Percentiles rank a stretch among this genome's conserved stretches.
These are phyloP conservation scores for Alternaria consortialis DNA, from an alignment of 2,329 filamentous ascomycete genomes.

Conservation along the genomic window DNA sequence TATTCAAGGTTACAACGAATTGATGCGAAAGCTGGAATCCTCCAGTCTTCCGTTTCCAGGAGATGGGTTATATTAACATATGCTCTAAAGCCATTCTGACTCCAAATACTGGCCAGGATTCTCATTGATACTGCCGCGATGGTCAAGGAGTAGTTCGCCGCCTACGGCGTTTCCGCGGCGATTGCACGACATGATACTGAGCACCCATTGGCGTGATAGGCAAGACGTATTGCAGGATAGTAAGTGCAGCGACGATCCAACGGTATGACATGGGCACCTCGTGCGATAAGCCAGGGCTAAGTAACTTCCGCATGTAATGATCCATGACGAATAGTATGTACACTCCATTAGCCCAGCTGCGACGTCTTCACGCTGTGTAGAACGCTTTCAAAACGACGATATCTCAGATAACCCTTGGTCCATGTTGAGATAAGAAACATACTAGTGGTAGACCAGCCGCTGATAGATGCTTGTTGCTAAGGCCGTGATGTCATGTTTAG, in stretches of 20 bases:
- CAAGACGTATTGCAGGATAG: background rate
- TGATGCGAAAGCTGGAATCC: background rate
- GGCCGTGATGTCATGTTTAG: constrained; percentile 10
- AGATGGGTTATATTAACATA: constrained; percentile 1
- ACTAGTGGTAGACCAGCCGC: background rate
- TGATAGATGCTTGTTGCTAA: constrained; percentile 10
- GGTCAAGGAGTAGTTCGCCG: constrained; percentile 2
- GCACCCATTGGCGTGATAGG: constrained; percentile 12
- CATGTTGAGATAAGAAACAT: constrained; percentile 1
- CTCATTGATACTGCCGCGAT: background rate
- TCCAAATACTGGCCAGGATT: constrained; percentile 5
- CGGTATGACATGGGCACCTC: background rate
- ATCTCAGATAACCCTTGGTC: background rate
- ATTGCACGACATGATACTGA: constrained; percentile 2
- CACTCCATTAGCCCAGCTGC: background rate
- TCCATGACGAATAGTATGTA: background rate
- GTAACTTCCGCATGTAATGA: background rate
- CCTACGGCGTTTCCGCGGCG: constrained; percentile 13
- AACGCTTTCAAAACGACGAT: background rate
- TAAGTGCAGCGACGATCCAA: constrained; percentile 7
- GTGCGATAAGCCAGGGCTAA: constrained; percentile 13
- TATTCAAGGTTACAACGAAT: constrained; percentile 12
- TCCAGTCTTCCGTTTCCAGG: background rate
- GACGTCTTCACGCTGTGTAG: background rate
- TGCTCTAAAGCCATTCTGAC: background rate